phyloP scores from a whole-genome alignment of 2,329 filamentous ascomycete species.

The Dendrostoma leiphaemia region DNA sequence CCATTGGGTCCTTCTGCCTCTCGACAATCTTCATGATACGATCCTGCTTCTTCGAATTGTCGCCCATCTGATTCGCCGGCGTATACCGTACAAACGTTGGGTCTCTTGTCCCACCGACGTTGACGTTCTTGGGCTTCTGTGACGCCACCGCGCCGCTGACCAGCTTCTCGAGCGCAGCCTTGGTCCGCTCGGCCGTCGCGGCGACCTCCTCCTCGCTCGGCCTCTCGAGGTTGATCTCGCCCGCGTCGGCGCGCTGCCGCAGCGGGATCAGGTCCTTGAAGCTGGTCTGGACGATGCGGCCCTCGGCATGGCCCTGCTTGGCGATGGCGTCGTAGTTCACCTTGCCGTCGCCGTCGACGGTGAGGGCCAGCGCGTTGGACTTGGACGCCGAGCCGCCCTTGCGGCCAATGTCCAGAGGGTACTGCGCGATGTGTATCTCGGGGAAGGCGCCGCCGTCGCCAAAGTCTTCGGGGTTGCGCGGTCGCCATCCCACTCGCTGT shows the following conservation, averaged over 20 bases:
- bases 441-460: constrained; percentile 96
- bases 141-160: constrained; percentile 84
- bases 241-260: constrained; percentile 86
- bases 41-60: constrained; percentile 80
- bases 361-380: constrained; percentile 87
- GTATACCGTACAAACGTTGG: constrained; percentile 95
- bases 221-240: constrained; percentile 82
- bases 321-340: constrained; percentile 97
- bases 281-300: constrained; percentile 84
- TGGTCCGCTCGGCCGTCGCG: constrained; percentile 83
- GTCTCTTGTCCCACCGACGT: constrained; percentile 74
- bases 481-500: constrained; percentile 85
- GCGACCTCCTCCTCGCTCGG: constrained; percentile 83
- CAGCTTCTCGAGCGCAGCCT: constrained; percentile 77
- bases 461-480: constrained; percentile 84
- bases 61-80: constrained; percentile 95
- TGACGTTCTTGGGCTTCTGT: constrained; percentile 95
- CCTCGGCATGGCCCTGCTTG: constrained; percentile 79
- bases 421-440: constrained; percentile 90
- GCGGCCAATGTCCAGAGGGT: constrained; percentile 91
- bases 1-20: constrained; percentile 89
- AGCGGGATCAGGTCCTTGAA: constrained; percentile 97
- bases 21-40: constrained; percentile 99
- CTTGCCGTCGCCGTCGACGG: constrained; percentile 88
- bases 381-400: constrained; percentile 61